These are phyloP conservation scores for Boletus speciosus DNA, from an alignment of 768 basidiomycete genomes.

Conservation along the genomic window DNA sequence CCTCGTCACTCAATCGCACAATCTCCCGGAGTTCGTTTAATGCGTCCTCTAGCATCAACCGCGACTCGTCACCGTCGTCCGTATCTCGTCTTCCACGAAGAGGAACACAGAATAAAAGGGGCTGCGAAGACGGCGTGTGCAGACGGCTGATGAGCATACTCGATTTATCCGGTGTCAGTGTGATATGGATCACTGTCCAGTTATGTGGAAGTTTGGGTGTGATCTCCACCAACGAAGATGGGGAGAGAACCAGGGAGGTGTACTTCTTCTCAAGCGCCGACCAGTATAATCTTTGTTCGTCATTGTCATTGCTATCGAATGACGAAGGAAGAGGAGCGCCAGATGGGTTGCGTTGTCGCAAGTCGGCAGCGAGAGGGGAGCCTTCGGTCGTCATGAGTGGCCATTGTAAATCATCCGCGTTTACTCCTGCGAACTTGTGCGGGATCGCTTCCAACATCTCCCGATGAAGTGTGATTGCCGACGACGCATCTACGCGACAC, in stretches of 20 bases:
- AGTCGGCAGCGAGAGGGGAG: conserved; percentile 30
- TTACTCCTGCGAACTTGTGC: conserved; percentile 54
- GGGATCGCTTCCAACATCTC: conserved; percentile 84
- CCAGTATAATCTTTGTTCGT: conserved; percentile 57
- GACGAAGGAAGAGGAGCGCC: conserved; percentile 14
- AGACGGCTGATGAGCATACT: conserved; percentile 84
- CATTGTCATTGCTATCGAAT: conserved; percentile 36
- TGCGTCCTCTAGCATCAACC: conserved; percentile 74
- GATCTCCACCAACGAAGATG: conserved; percentile 39
- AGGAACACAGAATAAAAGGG: conserved; percentile 86
- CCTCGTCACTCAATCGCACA: conserved; percentile 72
- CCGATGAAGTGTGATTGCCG: conserved; percentile 74
- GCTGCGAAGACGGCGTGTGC: conserved; percentile 46
- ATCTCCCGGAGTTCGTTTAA: conserved; percentile 74
- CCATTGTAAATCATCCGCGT: conserved; percentile 72
- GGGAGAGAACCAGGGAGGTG: conserved; percentile 23
- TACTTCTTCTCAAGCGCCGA: conserved; percentile 53
- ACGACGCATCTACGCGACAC: conserved; percentile 55
- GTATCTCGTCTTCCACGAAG: conserved; percentile 78
- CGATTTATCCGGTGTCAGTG: conserved; percentile 76
- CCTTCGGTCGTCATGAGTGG: conserved; percentile 51
- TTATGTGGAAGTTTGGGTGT: conserved; percentile 56
- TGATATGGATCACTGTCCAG: conserved; percentile 86
- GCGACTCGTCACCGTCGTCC: conserved; percentile 66
- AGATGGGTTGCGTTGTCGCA: conserved; percentile 20